Evolutionary conservation across 75 land plant genomes (phyloP), one percentile per base, ranked within the genome.

Genomic region (Selaginella tamariscina): DNA sequence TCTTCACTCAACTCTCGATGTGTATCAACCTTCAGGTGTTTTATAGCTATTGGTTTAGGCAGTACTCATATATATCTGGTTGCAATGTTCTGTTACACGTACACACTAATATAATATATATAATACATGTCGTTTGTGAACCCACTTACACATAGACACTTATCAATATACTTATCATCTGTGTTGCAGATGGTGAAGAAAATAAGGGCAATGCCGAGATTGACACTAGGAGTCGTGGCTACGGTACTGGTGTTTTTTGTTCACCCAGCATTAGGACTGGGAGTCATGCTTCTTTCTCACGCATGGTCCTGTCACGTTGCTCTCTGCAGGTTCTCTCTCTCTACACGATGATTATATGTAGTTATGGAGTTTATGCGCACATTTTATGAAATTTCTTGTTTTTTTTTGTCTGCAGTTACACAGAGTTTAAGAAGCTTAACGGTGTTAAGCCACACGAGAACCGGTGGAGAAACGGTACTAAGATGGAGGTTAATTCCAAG

Each of bases 251-350:
- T 83, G 28, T 79, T 78, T 70, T 76, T 90, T 74, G 80, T 94
- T 76, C 98, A 94, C 82, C 98, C 98, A 33, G 84, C 88, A 9
- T 66, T 94, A 29, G 98, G 98, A 24, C 74, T 94, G 68, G 71
- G 75, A 30, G 66, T 84, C 9, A 72, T 94, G 33, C 71, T 90
- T 29, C 59, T 85, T 1, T 72, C 68, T 63, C 98, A 94, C 80
- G 84, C 87, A 33, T 75, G 81, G 22, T 72, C 65, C 56, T 88
- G 94, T 71, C 96, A 94, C 68, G 54, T 57, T 77, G 82, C 91
- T 55, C 80, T 94, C 24, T 81, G 77, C 84, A 83, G 91, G 98
- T 94, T 81, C 49, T 21, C 74, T 82, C 67, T n/a, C n/a, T n/a
- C n/a, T n/a, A n/a, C n/a, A n/a, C n/a, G n/a, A n/a, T n/a, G n/a